Conservation (phyloP, 2,329 filamentous ascomycete genomes). For the Aureobasidium mangrovei region DNA sequence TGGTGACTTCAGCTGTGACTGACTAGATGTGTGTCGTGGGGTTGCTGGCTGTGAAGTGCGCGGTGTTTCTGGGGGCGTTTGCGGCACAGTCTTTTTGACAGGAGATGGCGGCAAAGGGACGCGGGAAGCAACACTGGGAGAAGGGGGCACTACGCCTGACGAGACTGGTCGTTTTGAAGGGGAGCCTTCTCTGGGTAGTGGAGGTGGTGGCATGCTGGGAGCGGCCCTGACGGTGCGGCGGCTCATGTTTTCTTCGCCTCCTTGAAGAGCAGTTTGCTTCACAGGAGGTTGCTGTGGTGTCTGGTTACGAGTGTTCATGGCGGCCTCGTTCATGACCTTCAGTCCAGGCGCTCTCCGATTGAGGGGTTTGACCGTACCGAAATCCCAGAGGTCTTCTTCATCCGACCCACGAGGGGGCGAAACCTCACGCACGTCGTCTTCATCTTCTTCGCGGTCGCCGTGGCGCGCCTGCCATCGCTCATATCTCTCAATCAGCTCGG, state of each 20-base stretch:
- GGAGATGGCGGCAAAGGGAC: slow-evolving; percentile 40
- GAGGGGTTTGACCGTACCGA: slow-evolving; percentile 86
- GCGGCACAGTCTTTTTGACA: slow-evolving; percentile 32
- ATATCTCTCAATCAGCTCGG: slow-evolving; percentile 86
- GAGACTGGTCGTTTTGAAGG: slow-evolving; percentile 33
- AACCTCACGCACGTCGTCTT: slow-evolving; percentile 49
- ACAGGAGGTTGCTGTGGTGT: slow-evolving; percentile 21
- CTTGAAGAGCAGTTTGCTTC: slow-evolving; percentile 12
- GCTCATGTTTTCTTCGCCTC: slow-evolving; percentile 13
- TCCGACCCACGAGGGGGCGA: slow-evolving; percentile 40
- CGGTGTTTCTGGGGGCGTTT: slow-evolving; percentile 27
- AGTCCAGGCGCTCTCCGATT: slow-evolving; percentile 57
- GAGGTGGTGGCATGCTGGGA: slow-evolving; percentile 26
- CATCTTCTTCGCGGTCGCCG: slow-evolving; percentile 58
- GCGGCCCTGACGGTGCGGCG: slow-evolving; percentile 11
- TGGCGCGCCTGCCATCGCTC: slow-evolving; percentile 78
- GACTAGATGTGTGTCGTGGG: slow-evolving; percentile 17
- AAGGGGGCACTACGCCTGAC: slow-evolving; percentile 25
- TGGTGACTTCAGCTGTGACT: slow-evolving; percentile 25
- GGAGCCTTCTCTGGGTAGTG: slow-evolving; percentile 32
- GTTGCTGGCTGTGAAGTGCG: slow-evolving; percentile 24
- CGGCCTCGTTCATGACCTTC: slow-evolving; percentile 69
- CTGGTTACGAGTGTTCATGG: slow-evolving; percentile 61
- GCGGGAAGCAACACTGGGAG: slow-evolving; percentile 33
- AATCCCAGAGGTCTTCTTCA: slow-evolving; percentile 93